Evolutionary conservation across 2,329 filamentous ascomycete species (phyloP), one percentile per base, ranked within the genome.

Genomic region (Cryphonectria parasitica): DNA sequence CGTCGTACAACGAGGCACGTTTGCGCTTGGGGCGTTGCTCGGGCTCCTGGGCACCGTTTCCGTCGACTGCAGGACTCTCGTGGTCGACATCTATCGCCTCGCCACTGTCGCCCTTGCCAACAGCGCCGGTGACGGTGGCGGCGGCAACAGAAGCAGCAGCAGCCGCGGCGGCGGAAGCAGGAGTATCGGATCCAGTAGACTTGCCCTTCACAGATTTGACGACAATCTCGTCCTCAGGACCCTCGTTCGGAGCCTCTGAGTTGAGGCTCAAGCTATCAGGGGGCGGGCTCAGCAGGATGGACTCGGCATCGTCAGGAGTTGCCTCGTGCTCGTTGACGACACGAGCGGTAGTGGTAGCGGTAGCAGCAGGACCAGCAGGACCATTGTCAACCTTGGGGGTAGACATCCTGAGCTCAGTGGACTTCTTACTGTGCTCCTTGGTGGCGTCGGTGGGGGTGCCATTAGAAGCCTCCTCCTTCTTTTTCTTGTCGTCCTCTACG

Each of bases 11-110:
- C 0, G 85, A 84, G 1, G 80, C 79, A 15, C 88, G 84, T 77
- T 90, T 90, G 43, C 88, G 83, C 78, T 90, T 90, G 0, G 84
- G 82, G 67, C 85, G 84, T n/a, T 49, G 39, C 39, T 66, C 64
- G 19, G 49, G 45, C 43, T 68, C 65, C 39, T n/a, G 45, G 39
- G 41, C 28, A 13, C 34, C 10, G 31, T 56, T 36, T 7, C 31
- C 67, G 15, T 15, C 54, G 11, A 31, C 41, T 19, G 43, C 43
- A 22, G 22, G 56, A 36, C 45, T 58, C 1, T 62, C 63, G 36
- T n/a, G 34, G 41, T 68, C 62, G 31, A 60, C 15, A 19, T 71
- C 56, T 69, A 69, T 68, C 43, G 39, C 34, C n/a, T 34, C 54
- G 5, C 22, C 31, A 4, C 31, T 36, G 74, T 87, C 85, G 43